Evolutionary conservation across 164 flowering plant species (phyloP).

Genomic region (Kingdonia uniflora): DNA sequence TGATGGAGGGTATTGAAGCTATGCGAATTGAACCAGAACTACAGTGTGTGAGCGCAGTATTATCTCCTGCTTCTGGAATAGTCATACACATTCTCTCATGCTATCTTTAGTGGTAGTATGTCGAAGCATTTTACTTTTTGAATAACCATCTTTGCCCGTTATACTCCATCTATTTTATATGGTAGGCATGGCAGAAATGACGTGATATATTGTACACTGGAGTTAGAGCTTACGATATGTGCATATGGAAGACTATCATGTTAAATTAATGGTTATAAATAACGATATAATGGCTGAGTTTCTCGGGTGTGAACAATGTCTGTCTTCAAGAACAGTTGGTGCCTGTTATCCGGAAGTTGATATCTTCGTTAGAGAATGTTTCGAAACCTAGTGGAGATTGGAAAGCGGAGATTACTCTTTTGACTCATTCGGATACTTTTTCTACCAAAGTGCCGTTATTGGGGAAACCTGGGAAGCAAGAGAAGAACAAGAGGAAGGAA

Average conservation of each 20-base stretch:
- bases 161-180: too few species aligned
- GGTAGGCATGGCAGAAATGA: too few species aligned
- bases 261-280: too few species aligned
- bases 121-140: constrained; percentile 4
- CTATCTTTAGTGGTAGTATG: constrained; percentile 73
- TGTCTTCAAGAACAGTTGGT: constrained; percentile 48
- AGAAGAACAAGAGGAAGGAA: too few species aligned
- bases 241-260: too few species aligned
- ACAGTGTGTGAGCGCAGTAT: constrained; percentile 64
- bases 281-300: too few species aligned
- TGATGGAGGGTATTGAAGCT: constrained; percentile 71
- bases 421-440: background rate
- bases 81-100: constrained; percentile 75
- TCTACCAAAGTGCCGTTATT: constrained; percentile 2
- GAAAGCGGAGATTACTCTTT: background rate
- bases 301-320: constrained; percentile 21
- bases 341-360: constrained; percentile 36
- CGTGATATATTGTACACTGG: too few species aligned
- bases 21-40: constrained; percentile 66
- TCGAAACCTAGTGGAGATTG: constrained; percentile 1
- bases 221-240: too few species aligned
- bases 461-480: constrained; percentile 8
- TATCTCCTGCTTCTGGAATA: constrained; percentile 74
- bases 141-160: too few species aligned
- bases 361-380: too few species aligned